phyloP scores from a whole-genome alignment of 1,139 yeast genomes.

The Chernovozyma sophiae-reginae region DNA sequence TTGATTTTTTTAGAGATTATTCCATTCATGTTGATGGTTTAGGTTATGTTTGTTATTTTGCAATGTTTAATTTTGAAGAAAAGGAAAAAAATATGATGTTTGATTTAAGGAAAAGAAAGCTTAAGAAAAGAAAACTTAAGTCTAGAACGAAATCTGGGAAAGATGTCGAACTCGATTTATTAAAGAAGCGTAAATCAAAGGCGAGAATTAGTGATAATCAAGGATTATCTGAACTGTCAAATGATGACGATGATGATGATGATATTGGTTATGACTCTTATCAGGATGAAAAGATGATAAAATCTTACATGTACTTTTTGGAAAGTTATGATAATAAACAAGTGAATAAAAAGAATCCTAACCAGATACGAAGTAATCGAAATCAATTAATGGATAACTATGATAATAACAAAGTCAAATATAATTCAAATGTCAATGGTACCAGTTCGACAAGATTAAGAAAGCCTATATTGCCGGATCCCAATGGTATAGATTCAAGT shows the following conservation, averaged over 20 bases:
- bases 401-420: neutral
- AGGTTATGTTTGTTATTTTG: conserved; percentile 92
- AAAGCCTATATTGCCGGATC: neutral
- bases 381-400: neutral
- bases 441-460: neutral
- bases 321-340: conserved; percentile 58
- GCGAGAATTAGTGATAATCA: conserved; percentile 16
- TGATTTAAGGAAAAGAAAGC: conserved; percentile 24
- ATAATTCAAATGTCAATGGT: neutral
- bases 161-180: conserved; percentile 2
- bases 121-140: conserved; percentile 14
- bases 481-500: conserved; percentile 13
- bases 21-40: conserved; percentile 90
- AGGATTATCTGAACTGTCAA: conserved; percentile 8
- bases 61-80: conserved; percentile 79
- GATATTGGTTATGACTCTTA: conserved; percentile 24
- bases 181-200: conserved; percentile 8
- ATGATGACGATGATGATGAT: conserved; percentile 39
- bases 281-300: conserved; percentile 86
- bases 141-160: conserved; percentile 6
- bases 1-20: conserved; percentile 87
- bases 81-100: conserved; percentile 49
- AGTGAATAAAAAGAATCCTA: neutral
- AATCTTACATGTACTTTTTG: conserved; percentile 80
- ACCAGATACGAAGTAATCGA: neutral